These are phyloP conservation scores for Pseudocercospora crystallina DNA, from an alignment of 2,329 filamentous ascomycete genomes.

Conservation along the genomic window DNA sequence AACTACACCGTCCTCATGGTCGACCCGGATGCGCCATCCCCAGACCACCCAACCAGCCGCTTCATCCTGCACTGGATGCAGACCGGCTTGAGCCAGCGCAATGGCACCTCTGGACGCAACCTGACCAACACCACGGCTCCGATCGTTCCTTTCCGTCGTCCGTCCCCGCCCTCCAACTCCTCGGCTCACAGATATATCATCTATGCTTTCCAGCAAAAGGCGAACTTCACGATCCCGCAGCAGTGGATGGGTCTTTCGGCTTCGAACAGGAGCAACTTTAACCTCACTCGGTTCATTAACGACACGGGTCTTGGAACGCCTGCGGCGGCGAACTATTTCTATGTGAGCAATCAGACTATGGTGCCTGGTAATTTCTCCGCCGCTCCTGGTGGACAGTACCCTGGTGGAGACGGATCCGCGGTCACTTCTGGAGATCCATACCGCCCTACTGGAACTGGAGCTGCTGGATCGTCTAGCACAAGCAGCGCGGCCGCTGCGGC, in stretches of 20 bases:
- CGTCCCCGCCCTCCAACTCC: conserved; percentile 15
- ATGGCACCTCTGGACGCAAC: background rate
- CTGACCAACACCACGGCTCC: conserved; percentile 6
- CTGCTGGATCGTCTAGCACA: conserved; percentile 1
- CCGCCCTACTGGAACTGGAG: conserved; percentile 3
- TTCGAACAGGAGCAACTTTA: conserved; percentile 11
- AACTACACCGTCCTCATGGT: conserved; percentile 16
- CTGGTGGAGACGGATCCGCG: conserved; percentile 13
- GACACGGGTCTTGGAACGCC: conserved; percentile 13
- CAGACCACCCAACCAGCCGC: conserved; percentile 10
- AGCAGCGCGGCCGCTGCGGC: conserved; percentile 7
- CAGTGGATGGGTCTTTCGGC: conserved; percentile 12
- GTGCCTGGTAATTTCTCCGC: conserved; percentile 14
- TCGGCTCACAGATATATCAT: conserved; percentile 16
- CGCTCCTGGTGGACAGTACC: conserved; percentile 7
- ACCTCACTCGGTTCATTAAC: conserved; percentile 14
- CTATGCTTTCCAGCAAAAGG: conserved; percentile 14
- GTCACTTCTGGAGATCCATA: conserved; percentile 16
- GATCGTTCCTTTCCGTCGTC: conserved; percentile 8
- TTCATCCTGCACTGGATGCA: conserved; percentile 20
- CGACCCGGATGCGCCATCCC: conserved; percentile 18
- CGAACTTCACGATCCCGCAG: conserved; percentile 10
- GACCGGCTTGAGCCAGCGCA: conserved; percentile 5
- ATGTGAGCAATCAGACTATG: conserved; percentile 11
- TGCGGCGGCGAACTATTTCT: conserved; percentile 17